Base-by-base conservation (phyloP, 1,284 basidiomycete species). In the Ceratobasidium sp. region DNA sequence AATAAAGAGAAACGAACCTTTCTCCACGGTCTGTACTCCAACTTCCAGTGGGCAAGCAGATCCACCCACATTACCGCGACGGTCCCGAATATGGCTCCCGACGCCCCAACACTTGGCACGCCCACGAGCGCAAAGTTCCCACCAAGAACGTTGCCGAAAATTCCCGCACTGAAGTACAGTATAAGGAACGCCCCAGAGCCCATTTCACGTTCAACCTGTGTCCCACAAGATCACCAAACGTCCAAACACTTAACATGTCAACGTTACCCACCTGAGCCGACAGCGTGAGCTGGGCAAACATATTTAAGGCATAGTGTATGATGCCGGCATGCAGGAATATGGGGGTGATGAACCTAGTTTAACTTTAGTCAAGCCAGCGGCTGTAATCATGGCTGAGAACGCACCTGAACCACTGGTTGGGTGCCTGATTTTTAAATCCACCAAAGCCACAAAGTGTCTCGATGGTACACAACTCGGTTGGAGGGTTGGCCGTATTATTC, bases 301-400 rank as follows among this genome's bases (percentile, higher is more conserved):
- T 93, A 83, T 99, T 99, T 79, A 99, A 84, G 1, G 93, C 81
- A 70, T 97, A 88, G 83, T 98, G 97, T 20, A 98, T 88, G 79
- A 99, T 88, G 14, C 97, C 97, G 27, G 96, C 96, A 82, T 98
- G 97, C 3, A 98, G 84, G 84, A 99, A 98, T 79, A 97, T 93
- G 1, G 95, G 90, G 1, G 91, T 91, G 80, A 96, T 92, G 82
- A 96, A 96, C 80, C 94, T 94, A 80, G 79, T 81, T 65, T 5
- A 81, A 80, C 27, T 30, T 71, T 52, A 54, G 48, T 75, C 18
- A 62, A 30, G 16, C 35, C 18, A 27, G 14, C 3, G 33, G 52
- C 48, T 18, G 38, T 8, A 27, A 76, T 55, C 18, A 67, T n/a
- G 71, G 35, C n/a, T 46, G 57, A 38, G 86, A 33, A 82, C 81